Percentiles rank a stretch among this genome's conserved stretches.
Evolutionary conservation across 257 asterid species (phyloP).

Genomic region (Euphrasia confusa): DNA sequence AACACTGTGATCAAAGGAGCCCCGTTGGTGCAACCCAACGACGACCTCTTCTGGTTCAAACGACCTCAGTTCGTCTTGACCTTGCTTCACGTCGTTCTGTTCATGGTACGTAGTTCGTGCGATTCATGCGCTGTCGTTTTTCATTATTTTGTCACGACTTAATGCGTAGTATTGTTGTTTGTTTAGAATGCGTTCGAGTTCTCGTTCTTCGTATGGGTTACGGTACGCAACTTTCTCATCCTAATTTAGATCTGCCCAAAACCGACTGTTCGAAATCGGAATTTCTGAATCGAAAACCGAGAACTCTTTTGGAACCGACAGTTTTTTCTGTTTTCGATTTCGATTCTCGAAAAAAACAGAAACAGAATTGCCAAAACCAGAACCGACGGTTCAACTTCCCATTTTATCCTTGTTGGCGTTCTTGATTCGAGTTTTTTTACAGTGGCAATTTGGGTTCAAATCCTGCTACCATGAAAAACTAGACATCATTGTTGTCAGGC

Average conservation of each 20-base stretch:
- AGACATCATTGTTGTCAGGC: constrained; percentile 43
- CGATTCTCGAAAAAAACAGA: no score
- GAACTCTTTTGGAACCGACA: no score
- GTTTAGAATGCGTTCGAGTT: constrained; percentile 61
- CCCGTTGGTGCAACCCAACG: constrained; percentile 61
- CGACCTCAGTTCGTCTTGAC: constrained; percentile 57
- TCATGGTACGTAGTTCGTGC: constrained; percentile 37
- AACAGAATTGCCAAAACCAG: no score
- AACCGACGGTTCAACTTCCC: no score
- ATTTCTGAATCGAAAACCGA: no score
- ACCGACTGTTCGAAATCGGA: no score
- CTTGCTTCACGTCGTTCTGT: constrained; percentile 54
- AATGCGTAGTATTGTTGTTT: background rate
- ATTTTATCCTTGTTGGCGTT: background rate
- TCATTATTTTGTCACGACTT: background rate
- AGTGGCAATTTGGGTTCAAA: constrained; percentile 63
- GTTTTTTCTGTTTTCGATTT: no score
- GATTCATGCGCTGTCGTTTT: no score
- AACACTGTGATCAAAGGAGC: constrained; percentile 50
- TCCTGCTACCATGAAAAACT: constrained; percentile 61
- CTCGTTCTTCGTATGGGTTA: constrained; percentile 70
- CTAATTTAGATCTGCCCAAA: no score
- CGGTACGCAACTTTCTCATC: constrained; percentile 33
- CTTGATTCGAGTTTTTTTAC: constrained; percentile 9
- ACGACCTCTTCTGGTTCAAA: constrained; percentile 61